Conservation (phyloP, 495 filamentous ascomycete species). For the Peziza echinospora region DNA sequence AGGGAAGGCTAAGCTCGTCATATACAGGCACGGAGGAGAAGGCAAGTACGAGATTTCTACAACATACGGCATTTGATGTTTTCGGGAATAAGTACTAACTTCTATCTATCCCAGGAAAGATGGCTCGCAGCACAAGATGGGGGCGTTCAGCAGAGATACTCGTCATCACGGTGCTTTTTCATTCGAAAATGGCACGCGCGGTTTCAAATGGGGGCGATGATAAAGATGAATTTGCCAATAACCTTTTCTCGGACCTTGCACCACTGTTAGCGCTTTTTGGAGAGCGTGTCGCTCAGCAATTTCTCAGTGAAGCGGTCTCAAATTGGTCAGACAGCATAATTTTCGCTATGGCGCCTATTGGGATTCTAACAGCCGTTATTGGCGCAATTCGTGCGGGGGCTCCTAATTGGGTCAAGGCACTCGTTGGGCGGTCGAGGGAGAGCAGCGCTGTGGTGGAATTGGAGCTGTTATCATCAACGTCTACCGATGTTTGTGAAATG, state of each 20-base stretch:
- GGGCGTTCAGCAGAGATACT: too few species aligned
- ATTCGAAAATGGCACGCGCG: too few species aligned
- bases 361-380: conserved; percentile 33
- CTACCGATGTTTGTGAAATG: conserved; percentile 13
- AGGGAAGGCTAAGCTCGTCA: too few species aligned
- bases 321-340: conserved; percentile 14
- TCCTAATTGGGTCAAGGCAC: conserved; percentile 27
- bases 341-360: conserved; percentile 25
- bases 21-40: too few species aligned
- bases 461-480: conserved; percentile 18
- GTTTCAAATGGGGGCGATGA: too few species aligned
- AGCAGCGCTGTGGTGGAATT: conserved; percentile 14
- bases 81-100: too few species aligned
- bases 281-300: conserved; percentile 16
- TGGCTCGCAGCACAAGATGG: too few species aligned
- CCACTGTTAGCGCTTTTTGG: conserved; percentile 16
- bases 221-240: conserved; percentile 10
- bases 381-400: conserved; percentile 33
- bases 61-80: too few species aligned
- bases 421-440: conserved; percentile 28
- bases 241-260: conserved; percentile 13
- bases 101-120: too few species aligned
- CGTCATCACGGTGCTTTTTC: too few species aligned
- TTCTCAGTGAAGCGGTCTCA: conserved; percentile 7
- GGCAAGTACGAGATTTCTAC: too few species aligned